Percentiles rank a stretch among this genome's conserved stretches.
These are phyloP conservation scores for Camelina sativa DNA, from an alignment of 345 rosid genomes.

Conservation along the genomic window DNA sequence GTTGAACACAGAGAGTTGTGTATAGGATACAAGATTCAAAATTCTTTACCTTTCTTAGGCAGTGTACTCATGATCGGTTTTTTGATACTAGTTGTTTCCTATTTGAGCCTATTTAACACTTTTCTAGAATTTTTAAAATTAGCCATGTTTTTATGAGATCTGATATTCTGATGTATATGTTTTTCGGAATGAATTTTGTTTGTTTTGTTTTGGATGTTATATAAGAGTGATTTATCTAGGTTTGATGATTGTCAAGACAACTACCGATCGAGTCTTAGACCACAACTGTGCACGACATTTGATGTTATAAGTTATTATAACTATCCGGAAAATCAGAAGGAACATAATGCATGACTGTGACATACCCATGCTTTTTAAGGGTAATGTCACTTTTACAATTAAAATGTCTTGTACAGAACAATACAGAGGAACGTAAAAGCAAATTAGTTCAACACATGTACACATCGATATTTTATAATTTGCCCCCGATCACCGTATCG, in stretches of 20 bases:
- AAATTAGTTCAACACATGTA: neutral
- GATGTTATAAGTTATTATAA: neutral
- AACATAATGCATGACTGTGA: neutral
- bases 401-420: neutral
- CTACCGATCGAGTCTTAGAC: too few species aligned
- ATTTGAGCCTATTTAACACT: too few species aligned
- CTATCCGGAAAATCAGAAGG: neutral
- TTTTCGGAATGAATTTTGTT: too few species aligned
- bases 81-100: constrained; percentile 16
- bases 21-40: constrained; percentile 15
- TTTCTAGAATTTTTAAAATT: too few species aligned
- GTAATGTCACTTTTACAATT: neutral
- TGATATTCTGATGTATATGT: too few species aligned
- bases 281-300: too few species aligned
- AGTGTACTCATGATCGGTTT: constrained; percentile 20
- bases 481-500: neutral
- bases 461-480: neutral
- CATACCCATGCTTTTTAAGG: neutral
- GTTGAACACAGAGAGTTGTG: constrained; percentile 17
- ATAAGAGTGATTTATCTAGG: too few species aligned
- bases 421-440: neutral
- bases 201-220: too few species aligned
- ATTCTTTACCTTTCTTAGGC: constrained; percentile 2
- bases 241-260: too few species aligned
- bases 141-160: too few species aligned